Evolutionary conservation across 148 eudicot genomes (phyloP), one percentile per base, ranked within the genome.

Genomic region (Vaccinium macrocarpon): DNA sequence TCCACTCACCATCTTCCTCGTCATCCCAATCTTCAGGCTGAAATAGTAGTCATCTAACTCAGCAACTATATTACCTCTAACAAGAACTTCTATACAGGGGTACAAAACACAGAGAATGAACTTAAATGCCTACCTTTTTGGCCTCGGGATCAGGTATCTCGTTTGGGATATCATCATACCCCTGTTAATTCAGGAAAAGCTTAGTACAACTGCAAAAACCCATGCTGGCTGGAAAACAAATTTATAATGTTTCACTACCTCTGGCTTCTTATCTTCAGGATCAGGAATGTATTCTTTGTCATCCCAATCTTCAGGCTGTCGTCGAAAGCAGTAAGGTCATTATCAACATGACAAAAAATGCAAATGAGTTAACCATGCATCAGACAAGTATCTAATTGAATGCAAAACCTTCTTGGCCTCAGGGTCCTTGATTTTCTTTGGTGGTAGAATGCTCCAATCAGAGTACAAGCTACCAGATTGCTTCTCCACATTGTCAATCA

Each of bases 21-120:
- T 96, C 98, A 91, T 96, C 99, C 99, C 99, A 96, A 70, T 96
- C 99, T 89, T 96, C 99, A 2, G 99, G 99, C 99, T 96, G 88
- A 83, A 88, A 88, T 81, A 25, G 14, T 82, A 79, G 82, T 3
- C 18, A 83, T 52, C 42, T 79, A 62, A 5, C 23, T 56, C 72
- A 57, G 49, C 27, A 59, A 80, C 15, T 82, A 61, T 55, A 84
- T 48, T 64, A 61, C 76, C 84, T 79, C 42, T 5, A 76, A 13
- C 52, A 62, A 64, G 3, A 25, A 64, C 9, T n/a, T 70, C 38
- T n/a, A 32, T 32, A 72, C 49, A 62, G 19, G 32, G 6, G 71
- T 8, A 8, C 3, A 15, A 16, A 19, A 51, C 53, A 52, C 25
- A 27, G 23, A 23, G 56, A 38, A 29, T 27, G 84, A 62, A 72